Base-by-base conservation (phyloP, 371 early-diverging fungal genomes). In the Zancudomyces culisetae region DNA sequence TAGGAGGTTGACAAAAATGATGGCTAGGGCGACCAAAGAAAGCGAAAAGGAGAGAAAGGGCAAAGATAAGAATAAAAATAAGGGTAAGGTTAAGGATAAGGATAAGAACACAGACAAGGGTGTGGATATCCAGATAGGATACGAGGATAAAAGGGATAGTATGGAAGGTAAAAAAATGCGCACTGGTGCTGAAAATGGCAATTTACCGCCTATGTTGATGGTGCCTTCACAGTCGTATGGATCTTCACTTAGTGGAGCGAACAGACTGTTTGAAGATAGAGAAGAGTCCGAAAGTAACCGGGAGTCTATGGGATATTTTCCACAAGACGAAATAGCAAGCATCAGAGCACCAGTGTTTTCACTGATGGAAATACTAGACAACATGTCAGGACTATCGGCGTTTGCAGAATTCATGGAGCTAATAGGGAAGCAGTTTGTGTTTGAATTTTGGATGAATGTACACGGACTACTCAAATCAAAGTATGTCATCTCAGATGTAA, bases 381-480 rank as follows among this genome's bases (percentile, higher is more conserved):
- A 82, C 50, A 73, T 80, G 0, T 57, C 76, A 0, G 77, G 81
- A 0, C 56, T 86, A 6, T 79, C 83, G 0, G 83, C 79, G 35
- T 85, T 87, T 62, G 80, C 79, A 69, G 89, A 87, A 63, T 85
- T 78, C 56, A 78, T 83, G 79, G 87, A 86, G 55, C 74, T 75
- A 27, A 69, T 72, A 18, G 78, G 77, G 1, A 72, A 70, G 49
- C 71, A 77, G 68, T 61, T 74, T 22, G 68, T 75, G 22, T 71
- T 85, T 0, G 82, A 83, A 55, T 85, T 82, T 53, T 87, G 83
- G 82, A 57, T 86, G 15, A 70, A 74, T 42, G 76, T 83, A 12
- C 77, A 85, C 55, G 77, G 82, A 0, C 71, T 86, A 27, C 69
- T 75, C 30, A 41, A 49, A 53, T 27, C 48, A 28, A 30, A 15